Conservation (phyloP, 495 filamentous ascomycete genomes). For the Hypoxylon intermedium region DNA sequence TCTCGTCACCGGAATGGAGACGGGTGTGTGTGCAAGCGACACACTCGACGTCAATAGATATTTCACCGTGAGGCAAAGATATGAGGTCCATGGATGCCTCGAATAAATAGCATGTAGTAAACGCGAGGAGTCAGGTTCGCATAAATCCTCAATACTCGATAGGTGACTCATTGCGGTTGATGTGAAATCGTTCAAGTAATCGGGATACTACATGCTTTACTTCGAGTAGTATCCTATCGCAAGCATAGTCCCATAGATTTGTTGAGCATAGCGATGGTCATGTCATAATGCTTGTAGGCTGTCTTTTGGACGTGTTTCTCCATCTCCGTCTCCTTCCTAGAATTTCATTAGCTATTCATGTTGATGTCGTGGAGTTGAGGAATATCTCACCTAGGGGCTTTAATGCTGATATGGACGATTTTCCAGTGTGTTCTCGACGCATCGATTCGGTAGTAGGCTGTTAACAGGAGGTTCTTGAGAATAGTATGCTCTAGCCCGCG, state of each 20-base stretch:
- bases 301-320: conserved; percentile 24
- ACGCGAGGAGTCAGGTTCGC: background rate
- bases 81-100: background rate
- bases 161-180: conserved; percentile 3
- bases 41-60: conserved; percentile 2
- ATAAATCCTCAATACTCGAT: background rate
- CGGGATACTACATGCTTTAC: background rate
- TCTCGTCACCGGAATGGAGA: conserved; percentile 16
- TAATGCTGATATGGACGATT: background rate
- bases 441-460: conserved; percentile 20
- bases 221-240: conserved; percentile 49
- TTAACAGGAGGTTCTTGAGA: conserved; percentile 73
- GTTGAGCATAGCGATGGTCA: conserved; percentile 75
- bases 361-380: background rate
- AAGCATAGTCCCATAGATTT: conserved; percentile 73
- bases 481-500: conserved; percentile 82
- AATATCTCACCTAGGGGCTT: conserved; percentile 7
- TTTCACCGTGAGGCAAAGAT: background rate
- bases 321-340: conserved; percentile 5
- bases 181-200: background rate
- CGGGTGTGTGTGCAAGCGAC: conserved; percentile 10
- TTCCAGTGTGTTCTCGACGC: conserved; percentile 1
- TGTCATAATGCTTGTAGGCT: conserved; percentile 65
- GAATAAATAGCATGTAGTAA: background rate
- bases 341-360: conserved; percentile 3